phyloP scores from a whole-genome alignment of 139 green algal genomes.

The Micractinium conductrix region DNA sequence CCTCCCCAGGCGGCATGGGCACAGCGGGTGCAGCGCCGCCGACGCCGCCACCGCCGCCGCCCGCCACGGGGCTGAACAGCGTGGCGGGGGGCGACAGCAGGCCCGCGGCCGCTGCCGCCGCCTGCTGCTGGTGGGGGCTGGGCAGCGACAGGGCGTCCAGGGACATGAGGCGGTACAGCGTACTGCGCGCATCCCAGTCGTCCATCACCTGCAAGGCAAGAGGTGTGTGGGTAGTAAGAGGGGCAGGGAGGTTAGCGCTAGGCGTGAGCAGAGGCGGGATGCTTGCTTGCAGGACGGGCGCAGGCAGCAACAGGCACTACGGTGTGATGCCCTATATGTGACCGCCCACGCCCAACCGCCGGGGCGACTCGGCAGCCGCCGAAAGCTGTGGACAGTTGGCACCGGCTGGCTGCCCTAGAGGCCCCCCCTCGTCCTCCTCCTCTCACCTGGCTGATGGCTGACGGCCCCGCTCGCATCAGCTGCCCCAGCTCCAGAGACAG shows the following conservation, averaged over 20 bases:
- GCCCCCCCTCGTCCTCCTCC: no score
- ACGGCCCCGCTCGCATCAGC: constrained; percentile 23
- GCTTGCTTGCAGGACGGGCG: background rate
- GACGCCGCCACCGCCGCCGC: background rate
- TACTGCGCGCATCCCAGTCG: constrained; percentile 12
- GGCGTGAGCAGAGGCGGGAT: background rate
- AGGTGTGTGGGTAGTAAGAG: background rate
- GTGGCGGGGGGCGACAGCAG: constrained; percentile 5
- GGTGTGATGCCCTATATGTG: background rate
- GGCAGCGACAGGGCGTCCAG: background rate
- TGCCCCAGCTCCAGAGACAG: constrained; percentile 1
- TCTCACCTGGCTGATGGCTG: constrained; percentile 16
- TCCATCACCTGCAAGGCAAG: constrained; percentile 22
- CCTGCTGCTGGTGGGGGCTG: constrained; percentile 4
- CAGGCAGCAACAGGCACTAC: background rate
- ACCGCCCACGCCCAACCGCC: background rate
- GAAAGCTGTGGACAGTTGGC: background rate
- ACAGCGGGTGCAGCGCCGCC: background rate
- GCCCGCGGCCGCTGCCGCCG: constrained; percentile 3
- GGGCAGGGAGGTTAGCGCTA: background rate
- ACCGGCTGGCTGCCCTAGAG: no score
- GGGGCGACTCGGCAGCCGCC: background rate
- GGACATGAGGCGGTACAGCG: constrained; percentile 30
- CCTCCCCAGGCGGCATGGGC: constrained; percentile 25
- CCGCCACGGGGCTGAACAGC: constrained; percentile 22